Evolutionary conservation across 805 yeast species (phyloP).

Genomic region (Candida tallmaniae): DNA sequence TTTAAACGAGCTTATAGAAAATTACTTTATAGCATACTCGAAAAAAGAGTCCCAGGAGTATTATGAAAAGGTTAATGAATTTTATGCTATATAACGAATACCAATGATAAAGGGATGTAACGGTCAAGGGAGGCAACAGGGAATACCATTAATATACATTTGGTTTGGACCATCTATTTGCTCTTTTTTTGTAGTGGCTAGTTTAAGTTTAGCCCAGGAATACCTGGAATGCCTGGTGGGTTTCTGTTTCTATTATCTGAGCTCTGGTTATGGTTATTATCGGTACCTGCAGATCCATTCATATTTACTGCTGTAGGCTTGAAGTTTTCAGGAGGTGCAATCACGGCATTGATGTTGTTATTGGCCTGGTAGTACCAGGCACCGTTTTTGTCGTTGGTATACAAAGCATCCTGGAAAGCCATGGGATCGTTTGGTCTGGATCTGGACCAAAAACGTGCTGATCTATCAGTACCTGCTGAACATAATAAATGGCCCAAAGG

Average conservation of each 20-base stretch:
- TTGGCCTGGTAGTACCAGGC: conserved; percentile 47
- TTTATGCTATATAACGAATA: conserved; percentile 12
- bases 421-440: conserved; percentile 86
- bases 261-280: not conserved
- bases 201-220: conserved; percentile 26
- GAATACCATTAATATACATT: no score
- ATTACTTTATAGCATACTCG: conserved; percentile 14
- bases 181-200: no score
- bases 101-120: no score
- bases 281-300: no score
- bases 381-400: conserved; percentile 50
- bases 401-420: conserved; percentile 77
- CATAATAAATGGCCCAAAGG: conserved; percentile 90
- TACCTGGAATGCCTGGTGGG: conserved; percentile 11
- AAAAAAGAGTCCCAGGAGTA: conserved; percentile 20
- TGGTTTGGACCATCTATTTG: no score
- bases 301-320: conserved; percentile 1
- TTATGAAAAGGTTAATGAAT: conserved; percentile 22
- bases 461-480: conserved; percentile 90
- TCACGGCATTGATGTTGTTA: conserved; percentile 41
- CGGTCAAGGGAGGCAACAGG: no score
- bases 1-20: conserved; percentile 7
- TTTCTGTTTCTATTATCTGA: not conserved
- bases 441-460: conserved; percentile 92
- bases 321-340: conserved; percentile 18